These are phyloP conservation scores for Penicillium sp. DNA, from an alignment of 2,329 filamentous ascomycete genomes.

Conservation along the genomic window DNA sequence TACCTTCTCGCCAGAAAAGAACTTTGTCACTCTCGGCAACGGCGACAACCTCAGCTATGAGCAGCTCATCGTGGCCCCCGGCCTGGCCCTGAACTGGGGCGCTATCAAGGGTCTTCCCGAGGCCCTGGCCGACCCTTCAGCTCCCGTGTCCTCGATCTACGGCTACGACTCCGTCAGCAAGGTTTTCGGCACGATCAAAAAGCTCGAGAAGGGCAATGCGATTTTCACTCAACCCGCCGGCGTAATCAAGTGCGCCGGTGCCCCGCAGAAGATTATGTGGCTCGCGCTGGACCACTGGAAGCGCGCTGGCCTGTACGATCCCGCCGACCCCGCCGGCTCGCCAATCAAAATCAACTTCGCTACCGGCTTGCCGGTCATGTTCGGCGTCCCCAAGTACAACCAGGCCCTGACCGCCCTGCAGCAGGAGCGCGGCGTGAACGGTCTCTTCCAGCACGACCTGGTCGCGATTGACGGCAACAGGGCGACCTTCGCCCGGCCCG, in stretches of 20 bases:
- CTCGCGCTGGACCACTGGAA: constrained; percentile 63
- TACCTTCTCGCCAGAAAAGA: constrained; percentile 58
- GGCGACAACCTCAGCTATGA: constrained; percentile 63
- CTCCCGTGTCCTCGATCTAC: constrained; percentile 60
- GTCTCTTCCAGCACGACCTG: constrained; percentile 60
- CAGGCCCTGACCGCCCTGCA: constrained; percentile 56
- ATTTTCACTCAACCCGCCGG: constrained; percentile 63
- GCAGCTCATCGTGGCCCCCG: constrained; percentile 64
- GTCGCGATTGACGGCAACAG: constrained; percentile 55
- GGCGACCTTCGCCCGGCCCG: constrained; percentile 52
- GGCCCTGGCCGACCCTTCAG: constrained; percentile 52
- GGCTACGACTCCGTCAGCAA: constrained; percentile 59
- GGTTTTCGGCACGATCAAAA: constrained; percentile 52
- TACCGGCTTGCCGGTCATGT: constrained; percentile 59
- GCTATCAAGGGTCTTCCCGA: constrained; percentile 59
- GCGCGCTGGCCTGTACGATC: constrained; percentile 53
- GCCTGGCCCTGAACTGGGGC: constrained; percentile 55
- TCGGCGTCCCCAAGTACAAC: constrained; percentile 63
- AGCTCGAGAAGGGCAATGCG: constrained; percentile 53
- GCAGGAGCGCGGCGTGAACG: constrained; percentile 58
- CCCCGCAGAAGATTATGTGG: constrained; percentile 65
- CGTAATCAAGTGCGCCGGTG: constrained; percentile 62
- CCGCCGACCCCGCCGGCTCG: constrained; percentile 41
- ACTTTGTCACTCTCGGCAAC: constrained; percentile 56
- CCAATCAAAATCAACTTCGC: constrained; percentile 58